Percentiles rank a stretch among this genome's conserved stretches.
Conservation (phyloP, 2,329 filamentous ascomycete species). For the Xylariaceae sp. region DNA sequence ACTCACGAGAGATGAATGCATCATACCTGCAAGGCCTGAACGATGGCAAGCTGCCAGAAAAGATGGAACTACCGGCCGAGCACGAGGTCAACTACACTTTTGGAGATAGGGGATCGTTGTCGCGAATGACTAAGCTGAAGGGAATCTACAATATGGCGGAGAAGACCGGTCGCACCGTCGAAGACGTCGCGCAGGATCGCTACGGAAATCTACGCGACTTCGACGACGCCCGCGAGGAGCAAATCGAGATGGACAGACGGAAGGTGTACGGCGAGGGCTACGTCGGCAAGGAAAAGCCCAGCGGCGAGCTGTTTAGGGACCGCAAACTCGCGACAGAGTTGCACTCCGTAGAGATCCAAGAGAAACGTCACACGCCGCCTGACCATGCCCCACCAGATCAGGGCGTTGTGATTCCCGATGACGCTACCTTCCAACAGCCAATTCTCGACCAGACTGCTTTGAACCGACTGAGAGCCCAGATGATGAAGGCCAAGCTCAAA, state of each 20-base stretch:
- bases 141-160: conserved; percentile 78
- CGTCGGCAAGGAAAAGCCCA: conserved; percentile 79
- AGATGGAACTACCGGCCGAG: conserved; percentile 49
- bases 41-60: conserved; percentile 50
- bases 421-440: conserved; percentile 41
- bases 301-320: conserved; percentile 79
- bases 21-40: conserved; percentile 59
- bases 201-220: conserved; percentile 81
- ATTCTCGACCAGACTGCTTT: conserved; percentile 72
- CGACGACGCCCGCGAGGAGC: conserved; percentile 89
- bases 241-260: conserved; percentile 81
- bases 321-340: conserved; percentile 58
- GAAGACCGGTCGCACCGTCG: conserved; percentile 66
- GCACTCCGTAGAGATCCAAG: conserved; percentile 15
- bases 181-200: conserved; percentile 78
- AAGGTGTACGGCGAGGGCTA: conserved; percentile 82
- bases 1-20: conserved; percentile 76
- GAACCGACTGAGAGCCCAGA: conserved; percentile 85
- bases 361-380: conserved; percentile 30
- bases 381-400: conserved; percentile 42
- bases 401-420: conserved; percentile 55
- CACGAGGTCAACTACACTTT: conserved; percentile 76
- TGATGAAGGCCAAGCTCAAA: conserved; percentile 92
- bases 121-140: conserved; percentile 94
- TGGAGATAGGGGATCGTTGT: conserved; percentile 83